Conservation (phyloP, 371 early-diverging fungal genomes). For the Haplosporangium sp. region DNA sequence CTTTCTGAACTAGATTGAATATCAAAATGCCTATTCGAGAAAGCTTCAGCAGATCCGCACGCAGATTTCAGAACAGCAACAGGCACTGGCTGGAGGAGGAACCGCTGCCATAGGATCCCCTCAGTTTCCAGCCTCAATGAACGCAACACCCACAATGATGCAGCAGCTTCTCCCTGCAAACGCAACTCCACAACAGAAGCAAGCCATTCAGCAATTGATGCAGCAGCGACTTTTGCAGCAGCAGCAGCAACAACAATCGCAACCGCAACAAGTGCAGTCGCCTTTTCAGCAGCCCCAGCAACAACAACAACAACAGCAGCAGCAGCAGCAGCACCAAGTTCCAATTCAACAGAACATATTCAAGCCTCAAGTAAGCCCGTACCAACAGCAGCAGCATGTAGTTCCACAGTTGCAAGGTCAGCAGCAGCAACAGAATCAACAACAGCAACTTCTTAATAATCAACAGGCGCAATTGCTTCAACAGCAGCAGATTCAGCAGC, state of each 20-base stretch:
- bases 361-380: constrained; percentile 20
- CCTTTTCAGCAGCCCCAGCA: constrained; percentile 29
- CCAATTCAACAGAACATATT: constrained; percentile 18
- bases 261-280: constrained; percentile 17
- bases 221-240: constrained; percentile 36
- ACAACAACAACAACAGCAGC: constrained; percentile 18
- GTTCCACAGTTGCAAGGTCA: constrained; percentile 17
- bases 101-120: constrained; percentile 34
- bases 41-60: constrained; percentile 39
- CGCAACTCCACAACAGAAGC: constrained; percentile 27
- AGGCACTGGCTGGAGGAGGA: constrained; percentile 20
- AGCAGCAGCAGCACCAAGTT: constrained; percentile 15
- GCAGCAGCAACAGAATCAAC: constrained; percentile 4
- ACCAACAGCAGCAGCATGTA: constrained; percentile 27
- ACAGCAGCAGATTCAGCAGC: constrained; percentile 18
- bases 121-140: constrained; percentile 25
- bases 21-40: constrained; percentile 23
- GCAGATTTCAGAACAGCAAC: constrained; percentile 20
- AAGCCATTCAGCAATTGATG: constrained; percentile 26
- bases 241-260: constrained; percentile 17
- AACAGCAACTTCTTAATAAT: constrained; percentile 18
- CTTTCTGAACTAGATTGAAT: constrained; percentile 32
- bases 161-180: constrained; percentile 20
- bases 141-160: constrained; percentile 29
- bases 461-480: constrained; percentile 17